Conservation (phyloP, 331 rosid species). For the Acacia concinna region DNA sequence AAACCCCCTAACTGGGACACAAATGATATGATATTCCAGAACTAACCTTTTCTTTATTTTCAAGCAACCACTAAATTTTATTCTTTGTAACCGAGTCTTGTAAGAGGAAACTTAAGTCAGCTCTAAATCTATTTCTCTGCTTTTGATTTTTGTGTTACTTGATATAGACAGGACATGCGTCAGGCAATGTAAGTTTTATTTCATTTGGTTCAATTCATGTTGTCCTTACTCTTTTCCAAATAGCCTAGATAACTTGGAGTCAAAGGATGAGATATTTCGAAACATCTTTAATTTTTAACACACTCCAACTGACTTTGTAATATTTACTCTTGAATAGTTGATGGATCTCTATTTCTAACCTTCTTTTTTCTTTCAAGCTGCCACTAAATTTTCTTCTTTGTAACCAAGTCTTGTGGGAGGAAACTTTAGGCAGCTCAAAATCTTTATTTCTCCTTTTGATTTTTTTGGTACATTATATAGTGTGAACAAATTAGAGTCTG, state of each 20-base stretch:
- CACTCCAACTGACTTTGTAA: not conserved
- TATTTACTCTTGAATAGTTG: not conserved
- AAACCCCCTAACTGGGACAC: not conserved
- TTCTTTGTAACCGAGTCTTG: not conserved
- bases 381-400: not conserved
- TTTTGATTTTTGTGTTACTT: not conserved
- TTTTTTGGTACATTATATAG: not conserved
- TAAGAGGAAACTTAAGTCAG: not conserved
- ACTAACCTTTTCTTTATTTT: constrained; percentile 59
- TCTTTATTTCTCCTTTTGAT: not conserved
- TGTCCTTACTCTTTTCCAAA: not conserved
- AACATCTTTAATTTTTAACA: not conserved
- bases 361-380: not conserved
- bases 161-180: not conserved
- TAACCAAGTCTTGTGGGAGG: not conserved
- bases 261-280: not conserved
- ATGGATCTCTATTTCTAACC: not conserved
- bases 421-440: not conserved
- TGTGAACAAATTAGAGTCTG: too few relatives aligned
- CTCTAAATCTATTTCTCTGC: not conserved
- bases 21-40: not conserved
- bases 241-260: not conserved
- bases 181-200: not conserved
- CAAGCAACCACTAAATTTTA: not conserved
- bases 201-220: not conserved